Conservation (phyloP, 2,329 filamentous ascomycete species). For the Metarhizium guizhouense region DNA sequence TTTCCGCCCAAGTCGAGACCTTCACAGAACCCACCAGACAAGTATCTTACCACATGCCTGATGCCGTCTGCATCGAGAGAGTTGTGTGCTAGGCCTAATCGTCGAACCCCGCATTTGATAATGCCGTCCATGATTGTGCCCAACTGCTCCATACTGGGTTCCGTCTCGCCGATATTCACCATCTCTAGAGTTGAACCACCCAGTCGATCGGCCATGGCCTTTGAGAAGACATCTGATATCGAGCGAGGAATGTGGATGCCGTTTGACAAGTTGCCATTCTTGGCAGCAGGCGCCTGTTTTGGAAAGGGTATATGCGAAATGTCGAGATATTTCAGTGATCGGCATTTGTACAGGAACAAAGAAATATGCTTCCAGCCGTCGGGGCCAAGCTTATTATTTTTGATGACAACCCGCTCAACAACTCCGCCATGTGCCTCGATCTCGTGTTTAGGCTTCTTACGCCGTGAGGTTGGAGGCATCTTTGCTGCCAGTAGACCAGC, state of each 20-base stretch:
- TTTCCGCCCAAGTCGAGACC: slow-evolving; percentile 88
- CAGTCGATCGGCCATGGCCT: slow-evolving; percentile 66
- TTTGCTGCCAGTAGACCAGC: slow-evolving; percentile 78
- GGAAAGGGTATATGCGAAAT: slow-evolving; percentile 79
- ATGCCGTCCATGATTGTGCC: slow-evolving; percentile 72
- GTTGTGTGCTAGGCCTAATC: slow-evolving; percentile 79
- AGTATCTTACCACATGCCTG: slow-evolving; percentile 65
- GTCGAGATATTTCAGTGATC: slow-evolving; percentile 77
- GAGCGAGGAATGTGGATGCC: slow-evolving; percentile 23
- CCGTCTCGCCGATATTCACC: slow-evolving; percentile 73
- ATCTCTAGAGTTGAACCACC: slow-evolving; percentile 72
- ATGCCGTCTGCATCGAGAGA: slow-evolving; percentile 65
- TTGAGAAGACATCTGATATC: slow-evolving; percentile 57
- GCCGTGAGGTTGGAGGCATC: slow-evolving; percentile 45
- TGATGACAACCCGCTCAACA: slow-evolving; percentile 78
- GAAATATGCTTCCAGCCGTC: slow-evolving; percentile 90
- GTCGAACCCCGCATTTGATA: slow-evolving; percentile 65
- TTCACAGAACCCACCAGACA: slow-evolving; percentile 70
- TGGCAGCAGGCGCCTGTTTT: slow-evolving; percentile 20
- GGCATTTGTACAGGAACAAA: slow-evolving; percentile 83
- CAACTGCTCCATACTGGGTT: slow-evolving; percentile 61
- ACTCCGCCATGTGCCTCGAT: slow-evolving; percentile 54
- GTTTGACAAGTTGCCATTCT: slow-evolving; percentile 22
- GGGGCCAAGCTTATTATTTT: slow-evolving; percentile 81
- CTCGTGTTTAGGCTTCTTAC: slow-evolving; percentile 35